Conservation (phyloP, 1,139 yeast species). For the Candida glucosophila region DNA sequence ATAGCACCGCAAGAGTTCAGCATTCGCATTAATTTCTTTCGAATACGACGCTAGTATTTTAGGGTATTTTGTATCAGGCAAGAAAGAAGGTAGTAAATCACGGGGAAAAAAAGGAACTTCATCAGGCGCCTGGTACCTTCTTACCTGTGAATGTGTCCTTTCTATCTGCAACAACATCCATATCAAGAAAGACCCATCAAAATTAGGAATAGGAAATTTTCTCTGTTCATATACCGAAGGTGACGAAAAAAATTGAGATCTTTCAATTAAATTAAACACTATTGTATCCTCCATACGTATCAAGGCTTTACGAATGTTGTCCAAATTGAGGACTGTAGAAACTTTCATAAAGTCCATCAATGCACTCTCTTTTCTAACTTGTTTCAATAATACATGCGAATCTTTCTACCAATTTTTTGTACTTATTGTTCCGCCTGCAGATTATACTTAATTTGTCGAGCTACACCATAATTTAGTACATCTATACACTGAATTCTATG, state of each 20-base stretch:
- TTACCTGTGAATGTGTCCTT: constrained; percentile 68
- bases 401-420: no score
- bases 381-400: no score
- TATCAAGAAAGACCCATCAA: constrained; percentile 77
- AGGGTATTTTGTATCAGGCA: constrained; percentile 78
- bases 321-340: constrained; percentile 69
- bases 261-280: constrained; percentile 82
- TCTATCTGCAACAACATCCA: constrained; percentile 79
- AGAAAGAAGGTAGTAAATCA: constrained; percentile 52
- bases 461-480: no score
- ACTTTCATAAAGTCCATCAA: constrained; percentile 85
- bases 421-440: no score
- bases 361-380: no score
- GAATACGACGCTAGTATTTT: constrained; percentile 66
- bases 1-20: constrained; percentile 58
- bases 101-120: constrained; percentile 87
- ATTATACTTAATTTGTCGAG: no score
- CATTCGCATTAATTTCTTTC: constrained; percentile 69
- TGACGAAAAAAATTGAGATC: constrained; percentile 78
- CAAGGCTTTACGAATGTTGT: constrained; percentile 75
- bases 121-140: constrained; percentile 93
- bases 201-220: constrained; percentile 54
- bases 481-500: no score
- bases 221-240: constrained; percentile 63
- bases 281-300: constrained; percentile 95